Conservation (phyloP, 2,329 filamentous ascomycete genomes). For the Ramichloridium luteum region DNA sequence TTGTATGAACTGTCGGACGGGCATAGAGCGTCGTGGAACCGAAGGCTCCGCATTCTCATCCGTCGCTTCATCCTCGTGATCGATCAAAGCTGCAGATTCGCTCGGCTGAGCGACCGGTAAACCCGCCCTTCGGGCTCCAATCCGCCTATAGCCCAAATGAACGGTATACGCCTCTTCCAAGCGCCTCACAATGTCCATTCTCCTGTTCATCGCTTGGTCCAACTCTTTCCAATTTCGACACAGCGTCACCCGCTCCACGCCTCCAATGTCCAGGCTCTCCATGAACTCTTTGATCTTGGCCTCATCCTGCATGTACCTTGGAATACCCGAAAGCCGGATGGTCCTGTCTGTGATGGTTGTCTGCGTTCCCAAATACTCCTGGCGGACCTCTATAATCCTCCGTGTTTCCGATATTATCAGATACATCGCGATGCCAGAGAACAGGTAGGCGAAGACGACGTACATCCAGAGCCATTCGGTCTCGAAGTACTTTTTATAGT, state of each 20-base stretch:
- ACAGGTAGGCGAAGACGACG: slow-evolving; percentile 86
- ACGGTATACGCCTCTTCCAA: slow-evolving; percentile 77
- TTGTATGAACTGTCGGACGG: slow-evolving; percentile 34
- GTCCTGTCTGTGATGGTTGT: slow-evolving; percentile 94
- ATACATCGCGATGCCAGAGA: slow-evolving; percentile 70
- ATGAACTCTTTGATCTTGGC: slow-evolving; percentile 74
- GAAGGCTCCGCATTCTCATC: slow-evolving; percentile 5
- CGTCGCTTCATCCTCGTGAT: slow-evolving; percentile 21
- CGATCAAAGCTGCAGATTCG: slow-evolving; percentile 1
- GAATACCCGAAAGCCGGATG: slow-evolving; percentile 81
- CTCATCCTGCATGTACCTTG: slow-evolving; percentile 64
- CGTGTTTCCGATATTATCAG: slow-evolving; percentile 73
- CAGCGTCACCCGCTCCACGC: slow-evolving; percentile 74
- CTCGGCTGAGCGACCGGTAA: slow-evolving; percentile 40
- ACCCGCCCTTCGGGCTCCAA: slow-evolving; percentile 36
- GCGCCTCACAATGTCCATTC: slow-evolving; percentile 53
- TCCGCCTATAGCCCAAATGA: slow-evolving; percentile 49
- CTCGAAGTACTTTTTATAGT: slow-evolving; percentile 21
- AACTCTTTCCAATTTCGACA: slow-evolving; percentile 79
- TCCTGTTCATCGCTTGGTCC: slow-evolving; percentile 58
- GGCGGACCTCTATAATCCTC: slow-evolving; percentile 71
- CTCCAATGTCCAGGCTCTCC: slow-evolving; percentile 77
- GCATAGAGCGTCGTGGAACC: slow-evolving; percentile 25
- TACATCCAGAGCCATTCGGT: slow-evolving; percentile 78
- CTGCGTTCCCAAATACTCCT: slow-evolving; percentile 85